Base-by-base conservation (phyloP, 1,284 basidiomycete species). In the Ustilago xerochloae region DNA sequence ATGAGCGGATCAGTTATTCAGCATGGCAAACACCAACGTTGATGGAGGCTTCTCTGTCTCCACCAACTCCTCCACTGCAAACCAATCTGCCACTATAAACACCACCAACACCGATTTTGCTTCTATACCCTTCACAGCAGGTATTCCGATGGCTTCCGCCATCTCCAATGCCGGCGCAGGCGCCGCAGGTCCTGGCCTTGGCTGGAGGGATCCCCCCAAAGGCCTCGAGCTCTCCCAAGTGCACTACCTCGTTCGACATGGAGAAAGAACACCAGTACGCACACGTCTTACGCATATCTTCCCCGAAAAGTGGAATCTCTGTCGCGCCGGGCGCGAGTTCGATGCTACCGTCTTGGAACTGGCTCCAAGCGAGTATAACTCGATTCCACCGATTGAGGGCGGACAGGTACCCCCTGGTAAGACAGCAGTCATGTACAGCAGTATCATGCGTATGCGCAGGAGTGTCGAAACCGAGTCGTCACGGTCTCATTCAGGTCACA, bases 191-290 rank as follows among this genome's bases (percentile, higher is more conserved):
- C 63, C 50, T 8, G 71, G 63, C 22, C 66, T 82, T 13, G 79
- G 78, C 30, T 82, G 80, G 78, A 50, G 41, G 16, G 68, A 67
- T 33, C 80, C 80, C 18, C 79, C 81, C 13, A 47, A 54, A 12
- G 59, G 62, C 10, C 57, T 82, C 38, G 69, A 73, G 45, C 77
- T 84, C 8, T 33, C 53, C 9, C 82, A 84, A 51, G 82, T 76
- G 10, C 74, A 81, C 48, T 84, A 79, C 55, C 57, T 82, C 10
- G 66, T 83, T 30, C 78, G 82, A 5, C 82, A 84, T 46, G 82
- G 82, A 16, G 82, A 84, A 49, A 61, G 82, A 10, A 78, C 80
- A 2, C 82, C 82, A 6, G 81, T 83, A 0, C 78, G 82, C n/a
- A 73, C 46, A 16, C 78, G 82, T 35, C 68, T 82, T 22, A 70